These are phyloP conservation scores for Mycena albidolilacea DNA, from an alignment of 768 basidiomycete species.

Conservation along the genomic window DNA sequence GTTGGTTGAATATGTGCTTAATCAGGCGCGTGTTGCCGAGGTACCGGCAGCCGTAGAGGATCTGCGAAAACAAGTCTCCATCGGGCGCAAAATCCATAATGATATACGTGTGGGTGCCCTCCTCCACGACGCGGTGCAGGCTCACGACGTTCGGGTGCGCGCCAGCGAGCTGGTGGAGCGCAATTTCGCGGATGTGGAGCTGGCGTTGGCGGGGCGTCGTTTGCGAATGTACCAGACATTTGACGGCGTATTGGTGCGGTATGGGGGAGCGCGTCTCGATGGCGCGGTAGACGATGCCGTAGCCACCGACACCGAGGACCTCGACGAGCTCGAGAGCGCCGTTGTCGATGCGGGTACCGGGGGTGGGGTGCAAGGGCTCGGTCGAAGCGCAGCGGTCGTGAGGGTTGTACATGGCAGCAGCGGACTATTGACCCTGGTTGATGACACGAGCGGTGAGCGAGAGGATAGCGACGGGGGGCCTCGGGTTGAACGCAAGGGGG, in stretches of 20 bases:
- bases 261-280: slow-evolving; percentile 69
- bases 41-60: slow-evolving; percentile 82
- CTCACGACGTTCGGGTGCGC: slow-evolving; percentile 88
- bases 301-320: slow-evolving; percentile 93
- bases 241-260: slow-evolving; percentile 84
- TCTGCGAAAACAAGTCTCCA: slow-evolving; percentile 94
- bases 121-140: slow-evolving; percentile 90
- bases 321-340: slow-evolving; percentile 87
- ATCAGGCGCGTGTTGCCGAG: slow-evolving; percentile 89
- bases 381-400: slow-evolving; percentile 37
- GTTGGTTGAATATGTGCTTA: slow-evolving; percentile 91
- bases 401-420: slow-evolving; percentile 31
- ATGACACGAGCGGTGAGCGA: slow-evolving; percentile 9
- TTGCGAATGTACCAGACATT: slow-evolving; percentile 80
- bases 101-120: slow-evolving; percentile 86
- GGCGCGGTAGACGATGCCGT: slow-evolving; percentile 95
- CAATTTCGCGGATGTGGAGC: slow-evolving; percentile 91
- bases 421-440: slow-evolving; percentile 3
- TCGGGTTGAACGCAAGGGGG: slow-evolving; percentile 32
- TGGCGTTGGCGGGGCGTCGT: slow-evolving; percentile 71
- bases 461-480: slow-evolving; percentile 30
- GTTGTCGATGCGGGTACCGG: slow-evolving; percentile 89
- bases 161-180: slow-evolving; percentile 81
- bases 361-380: slow-evolving; percentile 59
- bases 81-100: slow-evolving; percentile 95